Percentiles rank a stretch among this genome's conserved stretches.
Conservation (phyloP, 257 asterid genomes). For the Linaria vulgaris region DNA sequence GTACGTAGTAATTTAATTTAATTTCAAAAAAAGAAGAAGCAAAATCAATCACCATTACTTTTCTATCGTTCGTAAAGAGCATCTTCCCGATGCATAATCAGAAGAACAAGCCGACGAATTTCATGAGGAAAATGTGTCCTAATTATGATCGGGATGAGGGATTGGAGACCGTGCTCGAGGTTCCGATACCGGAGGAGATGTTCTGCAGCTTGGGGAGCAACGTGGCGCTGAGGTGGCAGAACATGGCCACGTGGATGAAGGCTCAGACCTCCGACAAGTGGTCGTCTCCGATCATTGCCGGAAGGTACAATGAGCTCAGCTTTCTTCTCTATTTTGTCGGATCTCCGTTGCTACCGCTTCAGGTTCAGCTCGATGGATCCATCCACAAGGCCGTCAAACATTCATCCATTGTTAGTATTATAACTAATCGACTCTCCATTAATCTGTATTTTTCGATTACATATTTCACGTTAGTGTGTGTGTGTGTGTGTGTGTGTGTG, state of each 20-base stretch:
- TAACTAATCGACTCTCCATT: too few species aligned
- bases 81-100: slow-evolving; percentile 20
- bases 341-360: slow-evolving; percentile 79
- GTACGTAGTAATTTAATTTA: too few species aligned
- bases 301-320: slow-evolving; percentile 75
- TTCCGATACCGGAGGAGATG: slow-evolving; percentile 93
- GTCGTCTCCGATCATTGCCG: slow-evolving; percentile 79
- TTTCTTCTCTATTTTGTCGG: slow-evolving; percentile 71
- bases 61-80: not conserved
- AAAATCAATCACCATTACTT: too few species aligned
- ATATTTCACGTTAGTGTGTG: too few species aligned
- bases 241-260: slow-evolving; percentile 92
- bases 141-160: slow-evolving; percentile 80
- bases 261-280: slow-evolving; percentile 83
- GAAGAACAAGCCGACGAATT: slow-evolving; percentile 30
- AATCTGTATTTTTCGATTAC: too few species aligned
- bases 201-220: slow-evolving; percentile 63
- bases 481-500: too few species aligned
- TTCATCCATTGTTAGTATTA: slow-evolving; percentile 70
- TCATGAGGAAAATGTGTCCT: slow-evolving; percentile 82
- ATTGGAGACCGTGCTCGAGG: slow-evolving; percentile 84
- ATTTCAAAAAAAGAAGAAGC: too few species aligned
- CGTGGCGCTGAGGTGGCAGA: slow-evolving; percentile 82
- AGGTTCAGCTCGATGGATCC: slow-evolving; percentile 53
- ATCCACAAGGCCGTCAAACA: slow-evolving; percentile 64